Evolutionary conservation across 2,329 filamentous ascomycete species (phyloP), one percentile per base, ranked within the genome.

Genomic region (Paecilomyces sp.): DNA sequence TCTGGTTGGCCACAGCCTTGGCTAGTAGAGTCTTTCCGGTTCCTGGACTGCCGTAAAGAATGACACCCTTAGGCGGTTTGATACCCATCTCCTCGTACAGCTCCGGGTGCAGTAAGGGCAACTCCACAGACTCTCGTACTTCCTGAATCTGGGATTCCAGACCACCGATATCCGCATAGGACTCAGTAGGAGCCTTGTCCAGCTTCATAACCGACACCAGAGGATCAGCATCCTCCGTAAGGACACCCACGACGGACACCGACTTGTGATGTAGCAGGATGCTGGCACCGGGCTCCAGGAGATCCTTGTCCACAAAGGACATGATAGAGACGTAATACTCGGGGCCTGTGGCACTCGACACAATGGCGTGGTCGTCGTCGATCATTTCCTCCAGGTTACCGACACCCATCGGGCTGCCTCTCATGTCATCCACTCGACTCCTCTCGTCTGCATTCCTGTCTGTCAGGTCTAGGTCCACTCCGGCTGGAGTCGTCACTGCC

Each of bases 281-380:
- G 69, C 92, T 97, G 18, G 94, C 92, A 62, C 95, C 95, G 1
- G 94, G 94, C 77, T 99, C 94, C 52, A 99, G 84, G 3, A 99
- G 85, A 71, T 99, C 94, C 79, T 99, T 99, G 82, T 99, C 94
- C 66, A 99, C 94, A 71, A 99, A 99, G 58, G 93, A 97, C 94
- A 97, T 97, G 84, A 99, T 99, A 68, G 92, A 97, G 66, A 99
- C 94, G 75, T 97, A 99, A 83, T 96, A 99, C 76, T 99, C 94
- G 1, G 94, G 94, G 0, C 94, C 94, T 6, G 94, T 97, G 0
- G 94, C 95, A 75, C 92, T 96, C 18, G 92, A 97, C 36, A 99
- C 94, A 71, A 99, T 99, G 63, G 94, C 94, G 71, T 99, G 94
- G 79, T 99, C 94, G 74, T 99, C 94, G 71, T 99, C 94, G 72